These are phyloP conservation scores for Aspergillus sclerotialis DNA, from an alignment of 2,329 filamentous ascomycete species.

Conservation along the genomic window DNA sequence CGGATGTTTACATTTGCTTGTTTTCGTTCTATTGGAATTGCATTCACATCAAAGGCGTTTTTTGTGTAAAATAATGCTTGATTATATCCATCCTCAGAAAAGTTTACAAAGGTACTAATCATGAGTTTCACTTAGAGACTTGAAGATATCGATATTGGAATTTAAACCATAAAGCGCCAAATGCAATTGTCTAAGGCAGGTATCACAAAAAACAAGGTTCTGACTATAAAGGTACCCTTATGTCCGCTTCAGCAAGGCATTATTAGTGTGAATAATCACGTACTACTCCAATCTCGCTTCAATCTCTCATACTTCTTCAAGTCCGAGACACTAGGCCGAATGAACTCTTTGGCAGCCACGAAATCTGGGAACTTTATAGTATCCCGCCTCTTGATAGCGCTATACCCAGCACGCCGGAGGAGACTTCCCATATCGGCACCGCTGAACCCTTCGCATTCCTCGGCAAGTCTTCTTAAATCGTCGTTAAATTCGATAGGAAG, in stretches of 20 bases:
- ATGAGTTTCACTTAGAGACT: background rate
- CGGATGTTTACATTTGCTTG: constrained; percentile 16
- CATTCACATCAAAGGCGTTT: constrained; percentile 16
- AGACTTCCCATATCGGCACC: constrained; percentile 58
- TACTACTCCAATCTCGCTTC: constrained; percentile 44
- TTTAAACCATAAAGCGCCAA: too few relatives aligned
- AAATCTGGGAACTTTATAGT: constrained; percentile 42
- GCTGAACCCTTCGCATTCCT: constrained; percentile 71
- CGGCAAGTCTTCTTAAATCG: constrained; percentile 58
- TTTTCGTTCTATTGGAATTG: constrained; percentile 11
- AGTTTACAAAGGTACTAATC: constrained; percentile 8
- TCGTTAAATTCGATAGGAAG: constrained; percentile 47
- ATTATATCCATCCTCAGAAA: constrained; percentile 25
- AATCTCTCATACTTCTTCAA: constrained; percentile 51
- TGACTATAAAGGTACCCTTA: too few relatives aligned
- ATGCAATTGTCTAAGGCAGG: too few relatives aligned
- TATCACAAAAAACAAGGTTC: too few relatives aligned
- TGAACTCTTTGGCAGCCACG: constrained; percentile 31
- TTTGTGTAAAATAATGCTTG: constrained; percentile 7
- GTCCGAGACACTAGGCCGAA: constrained; percentile 49
- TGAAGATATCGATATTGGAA: too few relatives aligned
- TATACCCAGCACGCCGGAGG: constrained; percentile 52
- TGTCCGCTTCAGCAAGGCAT: too few relatives aligned
- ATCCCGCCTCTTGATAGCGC: constrained; percentile 45
- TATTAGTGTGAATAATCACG: too few relatives aligned